Evolutionary conservation across 768 basidiomycete species (phyloP).

Genomic region (Boletus pseudopeckii): DNA sequence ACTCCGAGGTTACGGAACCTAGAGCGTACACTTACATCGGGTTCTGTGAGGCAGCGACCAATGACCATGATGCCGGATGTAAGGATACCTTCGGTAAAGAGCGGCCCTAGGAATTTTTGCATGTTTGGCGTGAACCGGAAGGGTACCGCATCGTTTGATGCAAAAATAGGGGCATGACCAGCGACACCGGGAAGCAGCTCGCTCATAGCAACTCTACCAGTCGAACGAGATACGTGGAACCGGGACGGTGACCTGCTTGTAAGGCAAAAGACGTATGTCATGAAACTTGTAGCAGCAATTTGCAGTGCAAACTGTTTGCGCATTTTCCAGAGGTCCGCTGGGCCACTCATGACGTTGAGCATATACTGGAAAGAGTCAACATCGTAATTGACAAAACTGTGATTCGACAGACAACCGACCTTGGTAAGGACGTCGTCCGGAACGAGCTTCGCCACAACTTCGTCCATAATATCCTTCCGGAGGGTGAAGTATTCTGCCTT

Average conservation of each 20-base stretch:
- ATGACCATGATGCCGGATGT: slow-evolving; percentile 88
- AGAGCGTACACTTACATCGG: slow-evolving; percentile 58
- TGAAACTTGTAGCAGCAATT: slow-evolving; percentile 83
- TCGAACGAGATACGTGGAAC: slow-evolving; percentile 86
- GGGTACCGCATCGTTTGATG: slow-evolving; percentile 83
- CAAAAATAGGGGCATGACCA: slow-evolving; percentile 57
- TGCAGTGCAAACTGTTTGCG: slow-evolving; percentile 95
- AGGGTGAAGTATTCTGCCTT: slow-evolving; percentile 66
- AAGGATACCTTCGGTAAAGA: slow-evolving; percentile 86
- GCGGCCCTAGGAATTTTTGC: slow-evolving; percentile 86
- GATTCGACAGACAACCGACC: slow-evolving; percentile 40
- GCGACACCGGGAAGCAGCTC: slow-evolving; percentile 77
- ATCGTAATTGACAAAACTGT: background rate
- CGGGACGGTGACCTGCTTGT: slow-evolving; percentile 80
- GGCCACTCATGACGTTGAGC: slow-evolving; percentile 76
- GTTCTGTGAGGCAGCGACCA: slow-evolving; percentile 83
- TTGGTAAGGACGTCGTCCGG: slow-evolving; percentile 84
- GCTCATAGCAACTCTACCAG: slow-evolving; percentile 88
- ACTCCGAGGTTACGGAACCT: background rate
- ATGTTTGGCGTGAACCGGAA: slow-evolving; percentile 98
- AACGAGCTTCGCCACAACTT: slow-evolving; percentile 81
- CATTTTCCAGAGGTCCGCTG: slow-evolving; percentile 92
- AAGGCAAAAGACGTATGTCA: slow-evolving; percentile 84
- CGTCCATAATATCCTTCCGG: slow-evolving; percentile 85
- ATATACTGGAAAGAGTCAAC: slow-evolving; percentile 64